Evolutionary conservation across 2,329 filamentous ascomycete genomes (phyloP), one percentile per base, ranked within the genome.

Genomic region (Fusarium dlaminii): DNA sequence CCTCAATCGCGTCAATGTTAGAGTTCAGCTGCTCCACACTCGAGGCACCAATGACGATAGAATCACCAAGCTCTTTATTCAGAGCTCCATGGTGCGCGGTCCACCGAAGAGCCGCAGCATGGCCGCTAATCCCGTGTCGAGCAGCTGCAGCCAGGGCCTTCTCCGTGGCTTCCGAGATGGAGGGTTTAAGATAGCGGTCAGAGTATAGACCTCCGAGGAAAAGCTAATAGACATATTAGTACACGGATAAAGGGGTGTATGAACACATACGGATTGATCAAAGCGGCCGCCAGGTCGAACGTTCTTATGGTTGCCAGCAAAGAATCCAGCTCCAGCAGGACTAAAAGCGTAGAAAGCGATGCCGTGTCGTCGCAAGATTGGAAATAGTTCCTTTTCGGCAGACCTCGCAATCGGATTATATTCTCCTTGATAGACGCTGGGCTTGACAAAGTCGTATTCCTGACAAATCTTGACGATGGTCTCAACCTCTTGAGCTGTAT

Each of bases 271-370:
- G 2, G 55, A 57, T 27, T 36, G 39, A 27, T 57, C 55, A 36
- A 46, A 57, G 12, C 55, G 55, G 12, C 55, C 55, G 11, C 55
- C 55, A 8, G 39, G 29, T 6, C 15, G n/a, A 6, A 57, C n/a
- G 10, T 57, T 57, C 39, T 57, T 57, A 20, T 57, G 55, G 29
- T 57, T 57, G 1, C 55, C 39, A 18, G 55, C 55, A 36, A 57
- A 59, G 34, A 59, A 59, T 15, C 56, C 56, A 17, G 42, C 56
- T 27, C 55, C 56, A 22, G 56, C 56, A 3, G 56, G 56, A 30
- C 56, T 59, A 4, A 20, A 59, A 22, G 56, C 56, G 51, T 59
- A 59, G 20, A 51, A 59, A 0, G 56, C 56, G 24, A 59, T 39
- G 1, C 22, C 9, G 2, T 51, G 42, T 27, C 8, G 42, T 10